Evolutionary conservation across 2,329 filamentous ascomycete species (phyloP).

Genomic region (Pseudogymnoascus sp.): DNA sequence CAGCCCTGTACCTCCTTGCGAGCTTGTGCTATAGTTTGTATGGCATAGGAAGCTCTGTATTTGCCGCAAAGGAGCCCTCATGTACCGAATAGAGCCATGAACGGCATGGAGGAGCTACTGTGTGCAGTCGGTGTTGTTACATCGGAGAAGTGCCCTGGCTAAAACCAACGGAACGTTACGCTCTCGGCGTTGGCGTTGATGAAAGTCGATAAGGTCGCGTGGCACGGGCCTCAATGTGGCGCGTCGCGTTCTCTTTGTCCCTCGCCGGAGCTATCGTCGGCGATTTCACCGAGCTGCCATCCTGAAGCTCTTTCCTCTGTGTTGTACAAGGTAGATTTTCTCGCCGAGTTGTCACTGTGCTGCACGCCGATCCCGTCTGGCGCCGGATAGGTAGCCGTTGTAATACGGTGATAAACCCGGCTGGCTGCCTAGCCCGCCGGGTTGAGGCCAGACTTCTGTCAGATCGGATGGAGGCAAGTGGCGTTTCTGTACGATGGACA

Average conservation of each 20-base stretch:
- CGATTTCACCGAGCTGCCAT: background rate
- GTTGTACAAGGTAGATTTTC: background rate
- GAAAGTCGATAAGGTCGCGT: background rate
- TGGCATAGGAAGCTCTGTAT: background rate
- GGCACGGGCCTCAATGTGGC: background rate
- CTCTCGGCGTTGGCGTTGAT: background rate
- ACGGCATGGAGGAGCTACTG: background rate
- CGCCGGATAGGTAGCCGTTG: background rate
- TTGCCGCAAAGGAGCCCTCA: background rate
- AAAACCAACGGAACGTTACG: constrained; percentile 2
- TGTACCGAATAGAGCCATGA: background rate
- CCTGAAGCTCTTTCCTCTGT: background rate
- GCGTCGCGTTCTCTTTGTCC: background rate
- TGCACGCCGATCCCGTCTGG: background rate
- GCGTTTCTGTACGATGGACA: background rate
- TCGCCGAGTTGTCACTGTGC: background rate
- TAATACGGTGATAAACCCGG: background rate
- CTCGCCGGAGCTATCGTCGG: background rate
- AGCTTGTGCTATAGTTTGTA: background rate
- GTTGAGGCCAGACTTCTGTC: background rate
- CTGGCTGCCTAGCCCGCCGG: background rate
- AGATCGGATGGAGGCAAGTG: background rate
- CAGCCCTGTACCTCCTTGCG: background rate
- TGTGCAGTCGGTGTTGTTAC: background rate
- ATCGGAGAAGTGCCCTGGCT: background rate